phyloP scores from a whole-genome alignment of 1,284 basidiomycete genomes.

The Schizophyllum amplum region DNA sequence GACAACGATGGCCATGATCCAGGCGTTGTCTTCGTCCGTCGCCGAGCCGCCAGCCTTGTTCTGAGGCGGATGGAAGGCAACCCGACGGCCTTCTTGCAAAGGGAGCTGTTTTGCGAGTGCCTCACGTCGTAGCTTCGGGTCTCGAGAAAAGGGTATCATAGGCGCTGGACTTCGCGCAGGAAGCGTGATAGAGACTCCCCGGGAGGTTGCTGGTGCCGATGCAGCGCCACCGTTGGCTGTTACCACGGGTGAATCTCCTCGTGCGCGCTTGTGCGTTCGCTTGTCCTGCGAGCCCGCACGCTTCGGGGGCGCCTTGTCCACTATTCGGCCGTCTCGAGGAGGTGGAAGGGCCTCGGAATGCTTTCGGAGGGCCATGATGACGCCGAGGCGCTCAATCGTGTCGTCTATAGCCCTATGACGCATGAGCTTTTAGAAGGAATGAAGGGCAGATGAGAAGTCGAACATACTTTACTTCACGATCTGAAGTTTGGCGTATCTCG shows the following conservation, averaged over 20 bases:
- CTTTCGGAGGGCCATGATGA: conserved; percentile 63
- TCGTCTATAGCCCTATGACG: conserved; percentile 54
- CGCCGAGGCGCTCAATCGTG: conserved; percentile 56
- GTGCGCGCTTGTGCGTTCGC: conserved; percentile 70
- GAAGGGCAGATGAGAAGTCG: conserved; percentile 4
- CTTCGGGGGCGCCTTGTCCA: neutral
- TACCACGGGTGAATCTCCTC: conserved; percentile 53
- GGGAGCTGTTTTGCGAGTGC: conserved; percentile 53
- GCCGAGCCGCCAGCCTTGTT: conserved; percentile 30
- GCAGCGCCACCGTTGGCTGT: conserved; percentile 34
- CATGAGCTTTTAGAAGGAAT: conserved; percentile 2
- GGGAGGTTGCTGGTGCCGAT: conserved; percentile 26
- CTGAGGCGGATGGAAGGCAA: conserved; percentile 67
- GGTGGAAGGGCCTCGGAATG: conserved; percentile 1
- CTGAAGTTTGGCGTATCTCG: conserved; percentile 51
- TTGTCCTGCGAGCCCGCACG: conserved; percentile 20
- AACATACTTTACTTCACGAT: conserved; percentile 57
- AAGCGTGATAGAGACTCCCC: conserved; percentile 42
- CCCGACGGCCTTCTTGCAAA: conserved; percentile 62
- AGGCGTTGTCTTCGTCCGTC: conserved; percentile 59
- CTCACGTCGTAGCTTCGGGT: conserved; percentile 57
- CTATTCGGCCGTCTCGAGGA: neutral
- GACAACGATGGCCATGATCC: conserved; percentile 73
- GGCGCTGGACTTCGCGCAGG: conserved; percentile 49
- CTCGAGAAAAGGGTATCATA: conserved; percentile 50